These are phyloP conservation scores for Phytophthora palmivora DNA, from an alignment of 352 stramenopile genomes.

Conservation along the genomic window DNA sequence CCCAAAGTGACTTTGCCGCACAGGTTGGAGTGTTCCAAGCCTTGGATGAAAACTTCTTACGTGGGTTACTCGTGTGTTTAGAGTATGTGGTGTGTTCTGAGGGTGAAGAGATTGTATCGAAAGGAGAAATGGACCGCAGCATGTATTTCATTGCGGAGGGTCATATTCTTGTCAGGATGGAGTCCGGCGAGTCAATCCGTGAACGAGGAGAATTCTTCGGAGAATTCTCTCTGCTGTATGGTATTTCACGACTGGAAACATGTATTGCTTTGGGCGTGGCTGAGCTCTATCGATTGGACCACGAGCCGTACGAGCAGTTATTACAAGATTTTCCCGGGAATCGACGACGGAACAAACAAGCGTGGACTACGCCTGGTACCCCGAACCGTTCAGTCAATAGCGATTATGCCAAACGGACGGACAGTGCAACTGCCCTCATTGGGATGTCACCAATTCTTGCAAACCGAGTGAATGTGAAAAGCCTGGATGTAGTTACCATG, in stretches of 20 bases:
- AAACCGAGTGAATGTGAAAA: not conserved
- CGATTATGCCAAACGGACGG: not conserved
- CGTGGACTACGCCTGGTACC: slow-evolving; percentile 48
- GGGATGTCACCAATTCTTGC: slow-evolving; percentile 16
- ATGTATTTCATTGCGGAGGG: slow-evolving; percentile 69
- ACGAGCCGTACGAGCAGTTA: slow-evolving; percentile 67
- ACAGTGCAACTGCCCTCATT: slow-evolving; percentile 2
- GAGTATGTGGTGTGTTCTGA: slow-evolving; percentile 73
- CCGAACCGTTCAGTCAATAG: slow-evolving; percentile 1
- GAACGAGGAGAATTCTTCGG: slow-evolving; percentile 73
- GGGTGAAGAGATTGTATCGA: slow-evolving; percentile 66
- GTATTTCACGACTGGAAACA: slow-evolving; percentile 63
- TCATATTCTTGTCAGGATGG: slow-evolving; percentile 59
- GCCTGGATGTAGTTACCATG: not conserved
- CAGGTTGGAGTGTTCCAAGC: slow-evolving; percentile 59
- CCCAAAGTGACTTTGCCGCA: slow-evolving; percentile 51
- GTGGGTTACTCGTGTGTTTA: slow-evolving; percentile 57
- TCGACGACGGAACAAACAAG: slow-evolving; percentile 47
- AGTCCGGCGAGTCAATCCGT: slow-evolving; percentile 51
- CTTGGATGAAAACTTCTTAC: slow-evolving; percentile 66
- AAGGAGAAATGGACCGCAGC: slow-evolving; percentile 53
- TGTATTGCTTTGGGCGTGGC: slow-evolving; percentile 59
- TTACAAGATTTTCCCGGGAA: slow-evolving; percentile 75
- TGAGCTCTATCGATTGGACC: slow-evolving; percentile 78
- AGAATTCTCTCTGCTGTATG: slow-evolving; percentile 42